Percentiles rank a stretch among this genome's conserved stretches.
phyloP scores from a whole-genome alignment of 257 asterid species.

The Ligustrum vulgare region DNA sequence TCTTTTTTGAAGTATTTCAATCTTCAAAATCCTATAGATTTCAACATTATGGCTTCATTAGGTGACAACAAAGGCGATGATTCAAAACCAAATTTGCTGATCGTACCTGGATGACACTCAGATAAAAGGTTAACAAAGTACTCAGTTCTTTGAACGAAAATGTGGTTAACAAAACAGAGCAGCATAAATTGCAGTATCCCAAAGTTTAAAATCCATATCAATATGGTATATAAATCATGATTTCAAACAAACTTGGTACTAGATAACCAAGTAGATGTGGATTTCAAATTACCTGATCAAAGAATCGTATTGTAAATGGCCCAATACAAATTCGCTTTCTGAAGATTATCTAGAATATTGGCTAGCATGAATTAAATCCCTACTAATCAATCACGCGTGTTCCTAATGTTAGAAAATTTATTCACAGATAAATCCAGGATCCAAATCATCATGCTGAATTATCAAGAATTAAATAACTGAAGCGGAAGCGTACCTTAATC shows the following conservation, averaged over 20 bases:
- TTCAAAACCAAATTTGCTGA: background rate
- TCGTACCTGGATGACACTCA: background rate
- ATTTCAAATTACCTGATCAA: background rate
- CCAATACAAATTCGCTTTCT: background rate
- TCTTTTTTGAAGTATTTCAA: background rate
- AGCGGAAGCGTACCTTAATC: too few relatives aligned
- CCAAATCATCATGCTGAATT: too few relatives aligned
- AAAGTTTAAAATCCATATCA: background rate
- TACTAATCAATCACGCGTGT: background rate
- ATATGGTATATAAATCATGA: background rate
- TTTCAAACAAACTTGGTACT: background rate
- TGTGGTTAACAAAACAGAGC: background rate
- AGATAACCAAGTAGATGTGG: background rate
- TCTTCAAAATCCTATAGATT: background rate
- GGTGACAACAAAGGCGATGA: background rate
- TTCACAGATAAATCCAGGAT: too few relatives aligned
- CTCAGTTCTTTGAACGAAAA: background rate
- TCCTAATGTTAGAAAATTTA: too few relatives aligned
- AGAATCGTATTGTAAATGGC: background rate
- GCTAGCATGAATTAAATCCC: background rate
- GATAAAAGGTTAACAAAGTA: background rate
- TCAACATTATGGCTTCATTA: background rate
- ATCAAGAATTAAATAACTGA: too few relatives aligned
- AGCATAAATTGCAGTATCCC: background rate
- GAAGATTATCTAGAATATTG: background rate